Evolutionary conservation across 1,284 basidiomycete genomes (phyloP).

Genomic region (Ganoderma meredithae): DNA sequence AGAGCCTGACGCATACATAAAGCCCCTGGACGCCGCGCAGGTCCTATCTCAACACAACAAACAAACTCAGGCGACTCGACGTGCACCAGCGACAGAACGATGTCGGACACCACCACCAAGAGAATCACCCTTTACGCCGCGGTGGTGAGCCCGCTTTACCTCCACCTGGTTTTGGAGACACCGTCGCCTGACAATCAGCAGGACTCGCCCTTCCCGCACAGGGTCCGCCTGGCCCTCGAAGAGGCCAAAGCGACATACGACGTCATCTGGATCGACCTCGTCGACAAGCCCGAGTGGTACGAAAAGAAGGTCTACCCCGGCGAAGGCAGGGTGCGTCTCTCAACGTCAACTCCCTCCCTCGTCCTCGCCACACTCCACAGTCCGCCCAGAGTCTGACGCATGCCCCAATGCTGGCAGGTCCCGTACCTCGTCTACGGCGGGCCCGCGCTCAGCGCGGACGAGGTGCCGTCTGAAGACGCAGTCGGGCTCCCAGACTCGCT

Average conservation of each 20-base stretch:
- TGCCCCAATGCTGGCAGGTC: conserved; percentile 36
- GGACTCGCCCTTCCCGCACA: conserved; percentile 20
- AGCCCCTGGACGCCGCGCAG: background rate
- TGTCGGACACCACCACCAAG: conserved; percentile 8
- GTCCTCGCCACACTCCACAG: background rate
- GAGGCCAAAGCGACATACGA: conserved; percentile 59
- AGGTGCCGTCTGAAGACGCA: conserved; percentile 59
- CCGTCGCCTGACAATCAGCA: background rate
- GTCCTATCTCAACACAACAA: background rate
- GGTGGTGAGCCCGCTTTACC: conserved; percentile 43
- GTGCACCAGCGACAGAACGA: background rate
- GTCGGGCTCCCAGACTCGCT: conserved; percentile 66
- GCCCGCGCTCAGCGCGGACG: conserved; percentile 53
- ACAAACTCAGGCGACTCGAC: background rate
- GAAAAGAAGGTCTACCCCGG: conserved; percentile 64
- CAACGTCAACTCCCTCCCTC: too few relatives aligned
- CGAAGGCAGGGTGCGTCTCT: conserved; percentile 54
- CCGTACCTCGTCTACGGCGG: conserved; percentile 66
- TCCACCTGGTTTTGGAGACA: background rate
- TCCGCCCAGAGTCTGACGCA: too few relatives aligned
- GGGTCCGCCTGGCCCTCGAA: conserved; percentile 53
- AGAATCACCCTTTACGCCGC: conserved; percentile 58
- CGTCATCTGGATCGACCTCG: conserved; percentile 61
- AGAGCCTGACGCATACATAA: background rate
- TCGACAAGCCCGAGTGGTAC: conserved; percentile 73